Conservation (phyloP, 2,329 filamentous ascomycete species). For the Pestalotiopsis sp. region DNA sequence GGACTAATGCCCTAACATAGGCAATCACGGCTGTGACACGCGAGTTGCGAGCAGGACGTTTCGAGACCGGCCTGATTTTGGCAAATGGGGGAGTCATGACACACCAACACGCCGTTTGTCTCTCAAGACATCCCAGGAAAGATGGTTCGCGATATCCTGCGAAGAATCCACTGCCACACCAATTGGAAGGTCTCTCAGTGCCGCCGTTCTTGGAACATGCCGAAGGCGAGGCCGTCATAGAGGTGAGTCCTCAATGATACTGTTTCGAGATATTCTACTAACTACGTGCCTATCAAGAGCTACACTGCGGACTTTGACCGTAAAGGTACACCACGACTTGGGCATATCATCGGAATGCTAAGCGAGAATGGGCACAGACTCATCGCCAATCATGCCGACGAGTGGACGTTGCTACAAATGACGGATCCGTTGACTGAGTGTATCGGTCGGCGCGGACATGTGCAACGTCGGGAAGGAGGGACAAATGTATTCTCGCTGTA, state of each 20-base stretch:
- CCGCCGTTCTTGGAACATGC: neutral
- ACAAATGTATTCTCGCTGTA: neutral
- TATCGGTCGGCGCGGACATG: neutral
- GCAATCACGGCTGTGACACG: neutral
- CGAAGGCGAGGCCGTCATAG: neutral
- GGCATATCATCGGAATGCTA: slow-evolving; percentile 53
- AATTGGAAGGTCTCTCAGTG: neutral
- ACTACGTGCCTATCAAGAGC: slow-evolving; percentile 39
- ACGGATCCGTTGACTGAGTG: neutral
- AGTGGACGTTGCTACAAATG: slow-evolving; percentile 44
- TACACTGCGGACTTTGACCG: slow-evolving; percentile 60
- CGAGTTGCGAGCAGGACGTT: slow-evolving; percentile 26
- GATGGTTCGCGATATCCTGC: neutral
- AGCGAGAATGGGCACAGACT: slow-evolving; percentile 47
- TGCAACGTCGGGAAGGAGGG: neutral
- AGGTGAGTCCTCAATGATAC: neutral
- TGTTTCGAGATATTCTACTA: neutral
- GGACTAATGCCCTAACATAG: neutral
- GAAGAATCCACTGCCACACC: neutral
- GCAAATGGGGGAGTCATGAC: slow-evolving; percentile 67
- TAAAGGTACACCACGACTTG: slow-evolving; percentile 45
- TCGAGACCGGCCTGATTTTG: slow-evolving; percentile 55
- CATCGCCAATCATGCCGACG: slow-evolving; percentile 57
- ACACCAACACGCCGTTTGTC: slow-evolving; percentile 62
- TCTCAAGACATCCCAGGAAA: slow-evolving; percentile 38